These are phyloP conservation scores for Phlegmacium glaucopus DNA, from an alignment of 768 basidiomycete genomes.

Conservation along the genomic window DNA sequence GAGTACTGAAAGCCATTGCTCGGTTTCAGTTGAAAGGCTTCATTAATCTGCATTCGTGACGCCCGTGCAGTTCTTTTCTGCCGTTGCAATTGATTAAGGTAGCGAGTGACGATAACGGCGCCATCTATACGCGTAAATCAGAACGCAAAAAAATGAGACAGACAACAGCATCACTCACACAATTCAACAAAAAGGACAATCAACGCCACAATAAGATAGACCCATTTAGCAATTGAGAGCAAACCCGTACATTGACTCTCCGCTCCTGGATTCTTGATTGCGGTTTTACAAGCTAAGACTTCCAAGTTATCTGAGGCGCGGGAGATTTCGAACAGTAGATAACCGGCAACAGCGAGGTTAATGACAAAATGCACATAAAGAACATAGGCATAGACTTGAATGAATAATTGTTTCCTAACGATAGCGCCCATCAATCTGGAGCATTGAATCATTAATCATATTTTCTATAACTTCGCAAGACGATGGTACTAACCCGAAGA, in stretches of 20 bases:
- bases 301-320: conserved; percentile 42
- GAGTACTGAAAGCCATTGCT: conserved; percentile 25
- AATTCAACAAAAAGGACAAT: conserved; percentile 49
- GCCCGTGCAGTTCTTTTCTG: conserved; percentile 44
- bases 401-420: conserved; percentile 58
- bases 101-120: conserved; percentile 50
- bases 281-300: conserved; percentile 40
- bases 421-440: conserved; percentile 60
- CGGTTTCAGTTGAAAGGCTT: conserved; percentile 32
- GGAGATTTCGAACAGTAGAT: conserved; percentile 48
- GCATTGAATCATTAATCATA: conserved; percentile 1
- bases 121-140: conserved; percentile 37
- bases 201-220: conserved; percentile 44
- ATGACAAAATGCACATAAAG: conserved; percentile 55
- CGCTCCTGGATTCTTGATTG: conserved; percentile 36
- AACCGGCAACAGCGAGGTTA: conserved; percentile 50
- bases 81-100: conserved; percentile 47
- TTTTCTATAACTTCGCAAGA: neutral
- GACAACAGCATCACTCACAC: conserved; percentile 42
- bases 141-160: conserved; percentile 1
- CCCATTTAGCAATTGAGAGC: conserved; percentile 37
- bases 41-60: conserved; percentile 31
- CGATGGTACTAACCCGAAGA: conserved; percentile 45
- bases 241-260: conserved; percentile 44
- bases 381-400: conserved; percentile 53